These are phyloP conservation scores for Pulveroboletus sp. DNA, from an alignment of 768 basidiomycete genomes.

Conservation along the genomic window DNA sequence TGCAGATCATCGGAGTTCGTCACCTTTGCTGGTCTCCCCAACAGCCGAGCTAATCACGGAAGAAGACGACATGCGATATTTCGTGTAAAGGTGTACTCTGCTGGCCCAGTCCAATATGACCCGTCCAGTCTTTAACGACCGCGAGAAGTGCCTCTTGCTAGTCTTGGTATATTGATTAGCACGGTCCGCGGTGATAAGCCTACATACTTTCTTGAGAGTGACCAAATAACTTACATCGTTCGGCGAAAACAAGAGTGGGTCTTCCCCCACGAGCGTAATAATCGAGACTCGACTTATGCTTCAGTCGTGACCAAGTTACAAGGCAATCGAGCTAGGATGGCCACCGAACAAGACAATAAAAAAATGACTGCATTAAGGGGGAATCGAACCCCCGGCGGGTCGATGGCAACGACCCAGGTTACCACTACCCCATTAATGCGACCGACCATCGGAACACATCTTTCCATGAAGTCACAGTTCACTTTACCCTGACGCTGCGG, in stretches of 20 bases:
- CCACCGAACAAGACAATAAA: too few species aligned
- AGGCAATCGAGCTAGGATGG: too few species aligned
- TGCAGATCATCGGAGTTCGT: background rate
- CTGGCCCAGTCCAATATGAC: background rate
- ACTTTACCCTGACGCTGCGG: too few species aligned
- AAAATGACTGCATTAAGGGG: conserved; percentile 27
- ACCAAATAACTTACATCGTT: too few species aligned
- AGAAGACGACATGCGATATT: background rate
- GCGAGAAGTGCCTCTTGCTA: background rate
- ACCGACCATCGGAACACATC: background rate
- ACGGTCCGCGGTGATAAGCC: background rate
- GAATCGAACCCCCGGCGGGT: conserved; percentile 88
- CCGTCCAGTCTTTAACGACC: background rate
- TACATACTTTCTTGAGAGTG: too few species aligned
- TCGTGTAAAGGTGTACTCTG: background rate
- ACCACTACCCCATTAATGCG: conserved; percentile 61
- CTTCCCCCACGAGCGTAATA: too few species aligned
- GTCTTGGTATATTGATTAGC: background rate
- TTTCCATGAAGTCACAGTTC: too few species aligned
- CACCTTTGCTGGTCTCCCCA: background rate
- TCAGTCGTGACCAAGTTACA: too few species aligned
- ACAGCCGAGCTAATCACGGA: background rate
- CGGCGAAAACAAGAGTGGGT: too few species aligned
- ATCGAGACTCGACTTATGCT: too few species aligned
- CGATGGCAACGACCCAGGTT: conserved; percentile 69